Percentiles rank a stretch among this genome's conserved stretches.
Evolutionary conservation across 1,284 basidiomycete genomes (phyloP).

Genomic region (Naganishia sp.): DNA sequence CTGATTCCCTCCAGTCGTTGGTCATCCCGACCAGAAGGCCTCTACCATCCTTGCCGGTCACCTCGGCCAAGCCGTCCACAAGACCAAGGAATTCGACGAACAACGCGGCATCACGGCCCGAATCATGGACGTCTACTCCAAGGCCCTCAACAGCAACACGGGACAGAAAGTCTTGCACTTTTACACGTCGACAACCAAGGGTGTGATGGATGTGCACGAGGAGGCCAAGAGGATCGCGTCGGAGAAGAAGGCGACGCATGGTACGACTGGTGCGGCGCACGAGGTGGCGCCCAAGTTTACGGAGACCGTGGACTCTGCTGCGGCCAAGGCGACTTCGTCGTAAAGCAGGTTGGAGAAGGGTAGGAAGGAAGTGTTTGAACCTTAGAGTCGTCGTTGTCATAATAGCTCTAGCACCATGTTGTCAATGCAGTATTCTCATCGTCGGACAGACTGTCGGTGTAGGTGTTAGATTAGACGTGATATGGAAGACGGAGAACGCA

Average conservation of each 20-base stretch:
- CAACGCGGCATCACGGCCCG: constrained; percentile 71
- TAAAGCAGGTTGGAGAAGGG: not conserved
- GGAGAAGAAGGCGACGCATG: constrained; percentile 30
- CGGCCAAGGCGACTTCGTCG: constrained; percentile 10
- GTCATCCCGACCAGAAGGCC: constrained; percentile 60
- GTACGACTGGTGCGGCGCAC: constrained; percentile 28
- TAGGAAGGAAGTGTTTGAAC: not conserved
- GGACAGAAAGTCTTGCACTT: constrained; percentile 65
- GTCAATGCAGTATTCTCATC: not conserved
- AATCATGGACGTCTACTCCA: constrained; percentile 74
- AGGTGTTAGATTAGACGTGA: not conserved
- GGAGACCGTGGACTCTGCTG: constrained; percentile 26
- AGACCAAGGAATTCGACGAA: constrained; percentile 74
- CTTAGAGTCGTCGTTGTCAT: constrained; percentile 19
- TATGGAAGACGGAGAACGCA: not conserved
- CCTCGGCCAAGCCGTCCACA: constrained; percentile 60
- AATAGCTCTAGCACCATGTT: constrained; percentile 10
- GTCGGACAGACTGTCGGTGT: not conserved
- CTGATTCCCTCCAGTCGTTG: constrained; percentile 39
- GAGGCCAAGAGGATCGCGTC: constrained; percentile 57
- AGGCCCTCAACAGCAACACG: constrained; percentile 69
- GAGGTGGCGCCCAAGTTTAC: constrained; percentile 27
- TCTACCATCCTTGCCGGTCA: constrained; percentile 66
- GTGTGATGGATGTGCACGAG: constrained; percentile 62
- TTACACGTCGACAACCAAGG: constrained; percentile 72